Conservation (phyloP, 179 eudicot genomes). For the Drosera spatulata region DNA sequence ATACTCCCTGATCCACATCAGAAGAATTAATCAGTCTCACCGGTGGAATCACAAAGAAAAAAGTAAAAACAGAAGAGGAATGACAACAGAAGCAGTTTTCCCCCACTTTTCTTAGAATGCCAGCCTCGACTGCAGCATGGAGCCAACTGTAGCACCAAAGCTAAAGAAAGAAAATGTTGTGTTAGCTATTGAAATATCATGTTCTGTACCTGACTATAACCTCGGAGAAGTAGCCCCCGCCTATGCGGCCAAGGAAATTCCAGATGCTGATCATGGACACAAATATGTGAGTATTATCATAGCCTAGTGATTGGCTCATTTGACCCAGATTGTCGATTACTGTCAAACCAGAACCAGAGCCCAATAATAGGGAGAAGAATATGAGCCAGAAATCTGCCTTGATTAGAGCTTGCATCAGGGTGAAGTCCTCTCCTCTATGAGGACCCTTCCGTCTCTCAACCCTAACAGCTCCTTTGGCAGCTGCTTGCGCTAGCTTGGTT, state of each 20-base stretch:
- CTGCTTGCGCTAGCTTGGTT: constrained; percentile 39
- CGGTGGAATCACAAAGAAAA: too few species aligned
- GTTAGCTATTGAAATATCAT: too few species aligned
- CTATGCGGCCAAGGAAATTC: constrained; percentile 59
- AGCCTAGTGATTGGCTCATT: constrained; percentile 51
- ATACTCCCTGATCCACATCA: constrained; percentile 21
- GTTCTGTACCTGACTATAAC: constrained; percentile 33
- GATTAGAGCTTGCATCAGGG: constrained; percentile 42
- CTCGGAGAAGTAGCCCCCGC: constrained; percentile 53
- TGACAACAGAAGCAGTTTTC: too few species aligned
- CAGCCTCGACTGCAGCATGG: too few species aligned
- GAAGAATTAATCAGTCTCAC: not conserved
- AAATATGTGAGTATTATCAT: constrained; percentile 37
- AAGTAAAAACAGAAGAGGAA: too few species aligned
- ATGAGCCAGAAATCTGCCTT: constrained; percentile 57
- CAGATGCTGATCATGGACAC: constrained; percentile 58
- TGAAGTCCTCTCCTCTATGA: constrained; percentile 51
- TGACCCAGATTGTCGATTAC: constrained; percentile 55
- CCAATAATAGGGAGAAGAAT: constrained; percentile 33
- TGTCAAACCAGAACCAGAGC: constrained; percentile 52
- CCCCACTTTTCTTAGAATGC: too few species aligned
- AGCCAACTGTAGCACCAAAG: too few species aligned
- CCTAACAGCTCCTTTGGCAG: constrained; percentile 50
- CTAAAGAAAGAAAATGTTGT: too few species aligned
- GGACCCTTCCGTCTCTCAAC: constrained; percentile 46